These are phyloP conservation scores for Dothistroma septosporum DNA, from an alignment of 2,329 filamentous ascomycete genomes.

Conservation along the genomic window DNA sequence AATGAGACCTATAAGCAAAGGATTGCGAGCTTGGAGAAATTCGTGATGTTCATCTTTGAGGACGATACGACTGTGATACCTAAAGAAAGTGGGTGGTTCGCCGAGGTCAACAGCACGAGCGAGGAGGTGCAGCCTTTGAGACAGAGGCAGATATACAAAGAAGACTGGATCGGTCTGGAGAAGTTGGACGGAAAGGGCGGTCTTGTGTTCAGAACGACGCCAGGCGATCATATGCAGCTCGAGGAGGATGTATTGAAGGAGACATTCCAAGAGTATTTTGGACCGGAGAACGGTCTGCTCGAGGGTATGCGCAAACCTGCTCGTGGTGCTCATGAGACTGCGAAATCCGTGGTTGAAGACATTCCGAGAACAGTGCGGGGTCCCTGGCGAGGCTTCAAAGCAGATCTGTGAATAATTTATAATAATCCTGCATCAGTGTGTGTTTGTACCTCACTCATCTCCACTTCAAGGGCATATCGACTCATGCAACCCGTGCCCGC, in stretches of 20 bases:
- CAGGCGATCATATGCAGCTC: conserved; percentile 82
- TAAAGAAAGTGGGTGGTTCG: conserved; percentile 88
- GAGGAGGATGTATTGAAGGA: conserved; percentile 60
- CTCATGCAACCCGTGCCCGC: neutral
- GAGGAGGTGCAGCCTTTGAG: conserved; percentile 62
- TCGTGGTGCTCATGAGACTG: neutral
- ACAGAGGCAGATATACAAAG: conserved; percentile 69
- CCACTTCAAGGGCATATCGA: neutral
- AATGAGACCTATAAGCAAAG: conserved; percentile 70
- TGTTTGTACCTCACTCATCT: neutral
- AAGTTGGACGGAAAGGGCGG: conserved; percentile 73
- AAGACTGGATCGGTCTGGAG: conserved; percentile 91
- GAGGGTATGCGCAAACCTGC: no score
- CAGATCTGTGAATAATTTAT: neutral
- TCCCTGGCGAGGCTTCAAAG: neutral
- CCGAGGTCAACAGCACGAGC: conserved; percentile 69
- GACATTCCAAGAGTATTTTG: conserved; percentile 65
- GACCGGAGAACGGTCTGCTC: conserved; percentile 36
- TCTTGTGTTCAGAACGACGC: conserved; percentile 67
- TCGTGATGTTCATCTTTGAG: conserved; percentile 81
- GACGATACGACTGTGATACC: conserved; percentile 83
- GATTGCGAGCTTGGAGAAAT: conserved; percentile 62
- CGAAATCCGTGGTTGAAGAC: neutral
- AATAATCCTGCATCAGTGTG: neutral
- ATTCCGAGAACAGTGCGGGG: neutral